These are phyloP conservation scores for Malus sylvestris DNA, from an alignment of 306 rosid genomes.

Conservation along the genomic window DNA sequence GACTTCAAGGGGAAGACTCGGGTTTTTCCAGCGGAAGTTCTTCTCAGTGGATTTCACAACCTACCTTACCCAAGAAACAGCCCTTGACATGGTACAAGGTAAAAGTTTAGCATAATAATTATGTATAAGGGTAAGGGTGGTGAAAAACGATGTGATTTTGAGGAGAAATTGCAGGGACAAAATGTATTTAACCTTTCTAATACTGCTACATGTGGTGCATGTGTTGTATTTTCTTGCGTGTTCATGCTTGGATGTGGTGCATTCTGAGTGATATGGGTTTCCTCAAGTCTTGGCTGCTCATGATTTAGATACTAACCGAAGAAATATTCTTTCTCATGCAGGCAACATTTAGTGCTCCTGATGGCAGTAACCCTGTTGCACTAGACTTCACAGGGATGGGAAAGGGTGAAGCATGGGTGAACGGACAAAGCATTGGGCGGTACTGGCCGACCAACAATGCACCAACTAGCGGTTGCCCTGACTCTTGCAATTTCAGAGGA, in stretches of 20 bases:
- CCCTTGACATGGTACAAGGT: slow-evolving; percentile 98
- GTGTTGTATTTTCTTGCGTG: not conserved
- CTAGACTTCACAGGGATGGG: slow-evolving; percentile 89
- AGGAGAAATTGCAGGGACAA: not conserved
- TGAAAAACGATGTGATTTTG: not conserved
- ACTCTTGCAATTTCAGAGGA: slow-evolving; percentile 58
- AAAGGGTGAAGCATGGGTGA: slow-evolving; percentile 96
- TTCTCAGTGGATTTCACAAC: slow-evolving; percentile 59
- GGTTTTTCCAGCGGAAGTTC: slow-evolving; percentile 54
- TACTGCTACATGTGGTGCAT: not conserved
- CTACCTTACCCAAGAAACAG: slow-evolving; percentile 62
- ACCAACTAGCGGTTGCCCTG: slow-evolving; percentile 44
- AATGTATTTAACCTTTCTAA: not conserved
- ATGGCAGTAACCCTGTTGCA: slow-evolving; percentile 71
- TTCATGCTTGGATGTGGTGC: not conserved
- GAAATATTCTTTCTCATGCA: slow-evolving; percentile 26
- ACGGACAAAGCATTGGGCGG: slow-evolving; percentile 93
- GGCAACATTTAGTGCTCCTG: slow-evolving; percentile 62
- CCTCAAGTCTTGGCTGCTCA: no score
- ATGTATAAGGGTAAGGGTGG: not conserved
- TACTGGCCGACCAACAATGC: slow-evolving; percentile 71
- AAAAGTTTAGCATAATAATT: slow-evolving; percentile 4
- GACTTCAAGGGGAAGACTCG: slow-evolving; percentile 69
- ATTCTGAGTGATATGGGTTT: not conserved
- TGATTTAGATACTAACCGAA: slow-evolving; percentile 18